A percentile compares a stretch with the other conserved stretches of the same genome.
These are phyloP conservation scores for Veloporphyrellus conicus DNA, from an alignment of 1,284 basidiomycete genomes.

Conservation along the genomic window DNA sequence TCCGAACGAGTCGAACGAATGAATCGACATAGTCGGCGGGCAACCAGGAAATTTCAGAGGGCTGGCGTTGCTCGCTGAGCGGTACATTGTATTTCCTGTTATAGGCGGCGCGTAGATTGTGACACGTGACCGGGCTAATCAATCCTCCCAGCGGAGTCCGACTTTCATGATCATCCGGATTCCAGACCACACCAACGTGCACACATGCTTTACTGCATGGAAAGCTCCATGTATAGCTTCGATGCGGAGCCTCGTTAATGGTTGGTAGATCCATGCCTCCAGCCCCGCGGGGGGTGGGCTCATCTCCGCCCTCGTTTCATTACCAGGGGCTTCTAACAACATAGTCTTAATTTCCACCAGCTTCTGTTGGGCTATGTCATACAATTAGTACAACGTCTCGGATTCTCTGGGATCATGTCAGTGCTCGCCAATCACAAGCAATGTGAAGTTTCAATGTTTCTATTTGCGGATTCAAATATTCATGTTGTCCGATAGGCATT, in stretches of 20 bases:
- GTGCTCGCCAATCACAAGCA: constrained; percentile 13
- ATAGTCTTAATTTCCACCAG: not conserved
- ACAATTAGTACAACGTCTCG: too few relatives aligned
- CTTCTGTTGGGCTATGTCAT: too few relatives aligned
- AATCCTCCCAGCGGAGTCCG: too few relatives aligned
- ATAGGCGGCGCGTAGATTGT: not conserved
- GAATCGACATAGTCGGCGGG: constrained; percentile 17
- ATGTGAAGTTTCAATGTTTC: not conserved
- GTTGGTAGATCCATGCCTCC: not conserved
- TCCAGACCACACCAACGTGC: too few relatives aligned
- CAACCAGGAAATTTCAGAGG: not conserved
- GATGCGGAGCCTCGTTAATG: not conserved
- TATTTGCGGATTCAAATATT: not conserved
- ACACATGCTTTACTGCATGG: too few relatives aligned
- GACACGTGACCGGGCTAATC: constrained; percentile 14
- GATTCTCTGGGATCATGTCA: too few relatives aligned
- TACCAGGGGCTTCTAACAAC: not conserved
- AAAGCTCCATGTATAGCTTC: too few relatives aligned
- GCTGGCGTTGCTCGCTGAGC: not conserved
- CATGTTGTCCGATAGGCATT: not conserved
- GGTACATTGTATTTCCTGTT: constrained; percentile 2
- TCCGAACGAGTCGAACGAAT: constrained; percentile 22
- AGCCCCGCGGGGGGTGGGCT: too few relatives aligned
- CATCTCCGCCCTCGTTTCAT: too few relatives aligned
- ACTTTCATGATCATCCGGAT: too few relatives aligned